Evolutionary conservation across 2,329 filamentous ascomycete species (phyloP), one percentile per base, ranked within the genome.

Genomic region (Chaetomium sp.): DNA sequence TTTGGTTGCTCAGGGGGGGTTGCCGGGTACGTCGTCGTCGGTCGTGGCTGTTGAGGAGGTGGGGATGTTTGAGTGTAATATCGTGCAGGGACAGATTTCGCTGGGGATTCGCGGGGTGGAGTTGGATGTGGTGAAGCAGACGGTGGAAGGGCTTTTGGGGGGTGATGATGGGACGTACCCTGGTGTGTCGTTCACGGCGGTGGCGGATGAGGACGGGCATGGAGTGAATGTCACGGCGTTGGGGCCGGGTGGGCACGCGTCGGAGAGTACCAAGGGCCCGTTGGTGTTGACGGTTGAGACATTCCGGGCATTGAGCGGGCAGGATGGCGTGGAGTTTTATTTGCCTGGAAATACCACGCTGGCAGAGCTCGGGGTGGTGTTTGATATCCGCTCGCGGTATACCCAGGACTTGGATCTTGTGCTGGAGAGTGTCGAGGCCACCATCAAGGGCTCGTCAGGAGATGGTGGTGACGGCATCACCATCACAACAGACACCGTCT

Each of bases 181-280:
- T 6, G 49, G 41, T 4, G 49, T 52, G 5, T 43, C 40, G 5
- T 52, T 52, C 40, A 36, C n/a, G 1, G 41, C n/a, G 6, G 49
- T 10, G 6, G 12, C 43, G 9, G 49, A 52, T 44, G 4, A 40
- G 33, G 45, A 48, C 6, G 49, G 49, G 2, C 2, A 27, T 10
- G 49, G 49, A n/a, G 49, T 52, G 5, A 52, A 52, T 34, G 9
- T 52, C 14, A 52, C 49, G 5, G 49, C 27, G 40, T 35, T 52
- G 9, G 49, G 49, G n/a, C 49, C 49, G n/a, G 49, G 49, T 1
- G 49, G 49, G 3, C 49, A 52, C n/a, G 49, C 49, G n/a, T 52
- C 49, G n/a, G 49, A 52, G 33, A 52, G 41, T 35, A 44, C 49
- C 12, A 52, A 52, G n/a, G 14, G 40, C 5, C 49, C 49, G 5